Conservation (phyloP, 352 stramenopile genomes). For the Phytopythium montanum region DNA sequence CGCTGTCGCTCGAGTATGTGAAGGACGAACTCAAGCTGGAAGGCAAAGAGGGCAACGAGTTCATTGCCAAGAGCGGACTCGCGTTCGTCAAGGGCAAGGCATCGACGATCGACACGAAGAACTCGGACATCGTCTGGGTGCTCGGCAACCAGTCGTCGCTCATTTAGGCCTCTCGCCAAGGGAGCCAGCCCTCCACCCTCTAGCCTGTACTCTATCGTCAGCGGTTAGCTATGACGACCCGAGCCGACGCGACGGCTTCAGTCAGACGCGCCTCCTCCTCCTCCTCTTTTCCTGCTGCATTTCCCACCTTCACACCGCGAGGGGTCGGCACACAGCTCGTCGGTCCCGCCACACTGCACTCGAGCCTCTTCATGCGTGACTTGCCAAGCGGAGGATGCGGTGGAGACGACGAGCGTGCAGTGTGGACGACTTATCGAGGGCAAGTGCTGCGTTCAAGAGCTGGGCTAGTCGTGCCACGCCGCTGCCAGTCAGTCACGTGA, state of each 20-base stretch:
- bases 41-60: conserved; percentile 62
- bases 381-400: not conserved
- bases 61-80: conserved; percentile 74
- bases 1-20: conserved; percentile 71
- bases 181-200: not conserved
- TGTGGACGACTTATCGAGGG: not conserved
- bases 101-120: conserved; percentile 72
- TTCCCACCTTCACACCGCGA: not conserved
- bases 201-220: not conserved
- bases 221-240: not conserved
- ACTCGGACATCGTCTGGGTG: conserved; percentile 80
- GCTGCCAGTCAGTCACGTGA: not conserved
- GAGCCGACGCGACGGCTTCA: not conserved
- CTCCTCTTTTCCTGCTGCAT: not conserved
- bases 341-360: not conserved
- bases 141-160: conserved; percentile 79
- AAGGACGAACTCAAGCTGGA: conserved; percentile 68
- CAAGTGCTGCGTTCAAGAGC: not conserved
- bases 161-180: conserved; percentile 44
- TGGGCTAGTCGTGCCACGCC: not conserved
- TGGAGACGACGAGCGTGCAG: not conserved
- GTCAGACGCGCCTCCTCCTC: not conserved
- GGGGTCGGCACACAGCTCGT: not conserved
- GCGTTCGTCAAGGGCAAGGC: conserved; percentile 62
- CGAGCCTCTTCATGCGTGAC: not conserved